These are phyloP conservation scores for Sporothrix variecibatus DNA, from an alignment of 2,329 filamentous ascomycete genomes.

Conservation along the genomic window DNA sequence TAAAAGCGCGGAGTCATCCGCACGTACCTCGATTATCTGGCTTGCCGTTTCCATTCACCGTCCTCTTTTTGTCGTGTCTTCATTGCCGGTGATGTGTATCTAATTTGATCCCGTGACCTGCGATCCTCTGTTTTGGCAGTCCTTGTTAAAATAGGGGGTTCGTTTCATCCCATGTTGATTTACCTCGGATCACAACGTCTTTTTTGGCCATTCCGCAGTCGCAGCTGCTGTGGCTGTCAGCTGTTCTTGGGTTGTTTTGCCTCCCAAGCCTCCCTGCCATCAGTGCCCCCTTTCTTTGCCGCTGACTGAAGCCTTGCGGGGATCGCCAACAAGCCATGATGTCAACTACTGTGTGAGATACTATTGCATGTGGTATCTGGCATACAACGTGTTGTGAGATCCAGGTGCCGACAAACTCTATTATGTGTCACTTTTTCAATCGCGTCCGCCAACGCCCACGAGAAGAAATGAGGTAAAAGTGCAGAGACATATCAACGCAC, in stretches of 20 bases:
- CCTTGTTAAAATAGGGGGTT: not conserved
- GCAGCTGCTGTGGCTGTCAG: not conserved
- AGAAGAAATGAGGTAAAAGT: not conserved
- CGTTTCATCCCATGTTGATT: constrained; percentile 30
- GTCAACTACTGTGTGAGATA: not conserved
- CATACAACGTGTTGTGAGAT: not conserved
- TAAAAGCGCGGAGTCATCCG: not conserved
- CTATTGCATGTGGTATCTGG: not conserved
- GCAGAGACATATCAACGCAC: not conserved
- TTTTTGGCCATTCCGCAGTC: not conserved
- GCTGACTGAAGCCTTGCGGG: not conserved
- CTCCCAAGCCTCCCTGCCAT: constrained; percentile 12
- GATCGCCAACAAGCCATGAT: not conserved
- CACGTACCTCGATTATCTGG: not conserved
- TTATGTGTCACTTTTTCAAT: not conserved
- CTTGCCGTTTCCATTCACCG: not conserved
- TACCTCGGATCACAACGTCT: constrained; percentile 10
- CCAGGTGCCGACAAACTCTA: not conserved
- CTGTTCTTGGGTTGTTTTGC: not conserved
- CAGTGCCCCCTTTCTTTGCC: not conserved
- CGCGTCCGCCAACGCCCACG: not conserved
- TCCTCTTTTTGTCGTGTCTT: not conserved
- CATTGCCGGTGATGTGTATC: too few species aligned
- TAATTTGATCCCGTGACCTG: not conserved
- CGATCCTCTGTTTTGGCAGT: not conserved